Percentiles rank a stretch among this genome's conserved stretches.
phyloP scores from a whole-genome alignment of 106 monocot species.

The Dioscorea dumetorum region DNA sequence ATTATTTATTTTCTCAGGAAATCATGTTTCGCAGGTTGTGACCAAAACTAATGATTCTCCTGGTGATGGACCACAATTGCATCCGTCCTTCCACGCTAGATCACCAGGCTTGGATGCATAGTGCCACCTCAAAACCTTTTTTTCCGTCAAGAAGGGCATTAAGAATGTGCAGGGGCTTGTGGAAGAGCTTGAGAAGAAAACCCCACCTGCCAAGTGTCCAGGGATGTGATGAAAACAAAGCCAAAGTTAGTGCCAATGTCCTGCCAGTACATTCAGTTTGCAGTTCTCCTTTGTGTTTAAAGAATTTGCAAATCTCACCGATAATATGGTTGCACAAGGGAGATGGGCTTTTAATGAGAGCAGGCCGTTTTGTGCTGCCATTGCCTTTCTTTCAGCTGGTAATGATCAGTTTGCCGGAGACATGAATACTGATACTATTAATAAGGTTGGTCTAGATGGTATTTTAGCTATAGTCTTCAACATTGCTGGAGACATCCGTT shows the following conservation, averaged over 20 bases:
- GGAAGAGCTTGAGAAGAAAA: conserved; percentile 57
- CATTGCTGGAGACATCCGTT: conserved; percentile 79
- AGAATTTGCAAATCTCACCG: no score
- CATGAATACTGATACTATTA: conserved; percentile 92
- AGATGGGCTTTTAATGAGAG: neutral
- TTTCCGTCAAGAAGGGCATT: conserved; percentile 73
- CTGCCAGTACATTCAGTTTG: no score
- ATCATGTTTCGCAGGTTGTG: conserved; percentile 35
- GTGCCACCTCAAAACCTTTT: conserved; percentile 73
- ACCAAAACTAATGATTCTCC: conserved; percentile 82
- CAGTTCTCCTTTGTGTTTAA: no score
- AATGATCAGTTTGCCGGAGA: conserved; percentile 69
- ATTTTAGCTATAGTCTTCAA: conserved; percentile 78
- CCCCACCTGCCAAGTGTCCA: conserved; percentile 40
- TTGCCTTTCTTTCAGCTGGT: conserved; percentile 71
- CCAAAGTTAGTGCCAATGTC: conserved; percentile 7
- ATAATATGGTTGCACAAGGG: neutral
- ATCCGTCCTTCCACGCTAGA: conserved; percentile 70
- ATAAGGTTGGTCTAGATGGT: conserved; percentile 77
- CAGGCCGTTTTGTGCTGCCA: conserved; percentile 31
- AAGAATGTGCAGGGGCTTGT: conserved; percentile 57
- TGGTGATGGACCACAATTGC: conserved; percentile 76
- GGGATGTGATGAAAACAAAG: conserved; percentile 69
- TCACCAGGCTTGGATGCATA: conserved; percentile 66
- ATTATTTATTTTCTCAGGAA: no score